Evolutionary conservation across 2,329 filamentous ascomycete genomes (phyloP), one percentile per base, ranked within the genome.

Genomic region (Ciborinia camelliae): DNA sequence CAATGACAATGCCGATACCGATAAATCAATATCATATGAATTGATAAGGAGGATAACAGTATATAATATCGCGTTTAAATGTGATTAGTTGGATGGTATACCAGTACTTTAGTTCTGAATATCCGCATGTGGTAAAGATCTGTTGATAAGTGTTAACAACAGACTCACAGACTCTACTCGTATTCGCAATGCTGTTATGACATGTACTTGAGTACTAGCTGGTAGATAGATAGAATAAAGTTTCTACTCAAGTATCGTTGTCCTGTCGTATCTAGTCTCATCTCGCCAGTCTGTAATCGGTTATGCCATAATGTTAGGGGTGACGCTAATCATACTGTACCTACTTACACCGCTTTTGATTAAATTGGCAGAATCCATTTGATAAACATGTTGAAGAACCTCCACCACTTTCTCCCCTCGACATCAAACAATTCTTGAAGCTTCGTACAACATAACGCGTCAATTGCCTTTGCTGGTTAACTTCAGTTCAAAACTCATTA

Each of bases 381-480:
- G n/a, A 48, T 59, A 59, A 59, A 35, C 41, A 59, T 47, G 23
- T 41, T 20, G 37, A 48, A 14, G 20, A 55, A 39, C 23, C 45
- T 55, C 35, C 15, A 58, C 41, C 41, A 23, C 30, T 37, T 59
- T 47, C 55, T 47, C 14, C 55, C 55, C 28, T 8, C 41, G 30
- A 59, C 30, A 59, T 35, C 43, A 47, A 35, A 59, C 41, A 59
- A 59, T 26, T 37, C 55, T 12, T 23, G n/a, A 47, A 35, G 55
- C 41, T 47, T 35, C 41, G 8, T 58, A 47, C 30, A 58, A 58
- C 6, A 47, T 4, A 35, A 59, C 55, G 55, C 55, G 55, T 35
- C n/a, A 35, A 47, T 26, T 26, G 20, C 28, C 4, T 23, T 30
- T 14, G 41, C 41, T 35, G 15, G 23, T 58, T 35, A 35, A 35